phyloP scores from a whole-genome alignment of 2,329 filamentous ascomycete genomes.

The Aspergillus nomiae region DNA sequence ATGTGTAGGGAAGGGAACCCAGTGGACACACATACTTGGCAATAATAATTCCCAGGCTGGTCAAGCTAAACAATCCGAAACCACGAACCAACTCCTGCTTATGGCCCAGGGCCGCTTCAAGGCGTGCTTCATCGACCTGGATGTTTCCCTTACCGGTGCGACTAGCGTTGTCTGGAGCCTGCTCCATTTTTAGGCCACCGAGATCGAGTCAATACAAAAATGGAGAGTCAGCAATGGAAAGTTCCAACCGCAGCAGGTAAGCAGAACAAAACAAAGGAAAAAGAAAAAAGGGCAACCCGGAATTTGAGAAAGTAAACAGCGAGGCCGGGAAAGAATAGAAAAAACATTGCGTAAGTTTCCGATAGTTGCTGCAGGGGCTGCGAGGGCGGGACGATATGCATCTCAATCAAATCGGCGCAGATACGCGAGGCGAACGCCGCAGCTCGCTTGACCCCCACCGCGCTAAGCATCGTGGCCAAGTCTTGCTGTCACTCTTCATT shows the following conservation, averaged over 20 bases:
- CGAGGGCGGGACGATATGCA: not conserved
- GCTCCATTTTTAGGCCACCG: not conserved
- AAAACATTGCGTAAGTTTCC: not conserved
- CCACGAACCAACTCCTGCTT: conserved; percentile 61
- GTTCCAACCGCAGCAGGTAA: no score
- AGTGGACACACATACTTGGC: conserved; percentile 31
- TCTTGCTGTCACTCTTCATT: not conserved
- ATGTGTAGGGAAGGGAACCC: no score
- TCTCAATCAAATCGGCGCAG: not conserved
- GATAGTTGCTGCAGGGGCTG: not conserved
- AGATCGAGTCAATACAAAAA: not conserved
- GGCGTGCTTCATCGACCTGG: conserved; percentile 22
- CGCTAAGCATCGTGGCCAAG: not conserved
- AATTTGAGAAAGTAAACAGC: not conserved
- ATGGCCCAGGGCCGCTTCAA: conserved; percentile 49
- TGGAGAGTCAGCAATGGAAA: no score
- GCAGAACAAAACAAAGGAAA: not conserved
- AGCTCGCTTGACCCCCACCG: no score
- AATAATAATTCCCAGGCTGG: conserved; percentile 59
- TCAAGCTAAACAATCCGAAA: conserved; percentile 57
- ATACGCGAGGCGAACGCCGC: no score
- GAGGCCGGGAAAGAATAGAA: not conserved
- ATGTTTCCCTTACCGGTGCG: not conserved
- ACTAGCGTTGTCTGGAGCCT: not conserved
- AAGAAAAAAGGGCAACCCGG: not conserved